A percentile compares a stretch with the other conserved stretches of the same genome.
phyloP scores from a whole-genome alignment of 1,284 basidiomycete genomes.

The Microbotryum scabiosae region DNA sequence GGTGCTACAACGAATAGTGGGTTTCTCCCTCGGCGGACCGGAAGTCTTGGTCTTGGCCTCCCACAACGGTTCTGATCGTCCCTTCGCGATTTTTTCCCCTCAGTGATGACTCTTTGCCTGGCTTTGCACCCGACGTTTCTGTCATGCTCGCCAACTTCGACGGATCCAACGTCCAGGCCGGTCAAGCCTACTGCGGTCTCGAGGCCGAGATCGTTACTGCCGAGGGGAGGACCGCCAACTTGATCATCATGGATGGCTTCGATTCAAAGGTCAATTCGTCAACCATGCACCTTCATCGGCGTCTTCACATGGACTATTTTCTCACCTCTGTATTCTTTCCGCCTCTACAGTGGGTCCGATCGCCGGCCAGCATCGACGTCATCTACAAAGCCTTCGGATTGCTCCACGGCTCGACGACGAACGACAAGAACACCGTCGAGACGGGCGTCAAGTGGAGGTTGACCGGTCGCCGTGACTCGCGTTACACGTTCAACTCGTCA shows the following conservation, averaged over 20 bases:
- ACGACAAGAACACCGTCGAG: constrained; percentile 20
- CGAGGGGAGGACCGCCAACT: constrained; percentile 5
- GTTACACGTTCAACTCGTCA: no score
- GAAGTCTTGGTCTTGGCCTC: no score
- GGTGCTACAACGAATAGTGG: no score
- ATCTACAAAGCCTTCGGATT: not conserved
- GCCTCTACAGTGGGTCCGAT: not conserved
- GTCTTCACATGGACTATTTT: constrained; percentile 7
- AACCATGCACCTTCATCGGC: no score
- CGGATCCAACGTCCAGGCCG: not conserved
- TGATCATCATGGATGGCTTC: constrained; percentile 26
- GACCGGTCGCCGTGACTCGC: constrained; percentile 1
- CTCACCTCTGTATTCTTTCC: constrained; percentile 19
- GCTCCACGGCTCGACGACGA: constrained; percentile 9
- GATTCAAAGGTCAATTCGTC: constrained; percentile 5
- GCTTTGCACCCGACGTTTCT: constrained; percentile 16
- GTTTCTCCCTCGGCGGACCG: no score
- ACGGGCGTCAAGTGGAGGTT: constrained; percentile 3
- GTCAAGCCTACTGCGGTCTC: constrained; percentile 1
- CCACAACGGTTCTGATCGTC: no score
- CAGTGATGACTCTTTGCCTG: constrained; percentile 10
- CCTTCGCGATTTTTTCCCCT: constrained; percentile 5
- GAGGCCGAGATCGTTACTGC: constrained; percentile 19
- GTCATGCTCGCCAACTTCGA: constrained; percentile 25
- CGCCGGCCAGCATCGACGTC: no score